These are phyloP conservation scores for Casuarina cunninghamiana DNA, from an alignment of 306 rosid species.

Conservation along the genomic window DNA sequence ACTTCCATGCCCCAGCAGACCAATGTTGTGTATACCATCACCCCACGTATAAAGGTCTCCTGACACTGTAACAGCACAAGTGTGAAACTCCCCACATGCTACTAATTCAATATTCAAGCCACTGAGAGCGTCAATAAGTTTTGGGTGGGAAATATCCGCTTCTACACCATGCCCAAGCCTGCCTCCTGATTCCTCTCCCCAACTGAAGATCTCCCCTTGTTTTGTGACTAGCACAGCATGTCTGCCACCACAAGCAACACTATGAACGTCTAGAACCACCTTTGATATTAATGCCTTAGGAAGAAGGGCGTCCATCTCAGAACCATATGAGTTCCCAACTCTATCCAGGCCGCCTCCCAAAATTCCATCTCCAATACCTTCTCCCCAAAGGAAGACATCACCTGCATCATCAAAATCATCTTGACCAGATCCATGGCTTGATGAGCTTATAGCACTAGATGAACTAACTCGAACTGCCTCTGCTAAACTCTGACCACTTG, in stretches of 20 bases:
- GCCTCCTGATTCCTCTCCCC: conserved; percentile 98
- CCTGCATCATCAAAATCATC: conserved; percentile 82
- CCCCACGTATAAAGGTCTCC: conserved; percentile 99
- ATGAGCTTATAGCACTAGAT: conserved; percentile 94
- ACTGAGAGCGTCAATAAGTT: conserved; percentile 63
- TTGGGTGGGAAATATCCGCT: conserved; percentile 79
- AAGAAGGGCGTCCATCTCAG: conserved; percentile 69
- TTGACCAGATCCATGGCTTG: conserved; percentile 84
- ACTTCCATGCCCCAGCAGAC: conserved; percentile 86
- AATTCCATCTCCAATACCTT: conserved; percentile 70
- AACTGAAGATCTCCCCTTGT: conserved; percentile 92
- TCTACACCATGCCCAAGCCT: conserved; percentile 96
- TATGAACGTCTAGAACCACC: conserved; percentile 82
- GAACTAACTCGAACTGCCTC: conserved; percentile 79
- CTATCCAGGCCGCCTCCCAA: conserved; percentile 73
- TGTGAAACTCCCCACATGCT: conserved; percentile 94
- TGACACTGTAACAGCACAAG: conserved; percentile 83
- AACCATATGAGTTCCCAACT: conserved; percentile 50
- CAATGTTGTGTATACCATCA: conserved; percentile 68
- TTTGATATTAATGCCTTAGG: conserved; percentile 90
- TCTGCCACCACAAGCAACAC: conserved; percentile 78
- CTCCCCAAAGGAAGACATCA: conserved; percentile 91
- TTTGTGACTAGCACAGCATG: conserved; percentile 83
- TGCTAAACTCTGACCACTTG: conserved; percentile 68
- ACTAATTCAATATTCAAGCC: conserved; percentile 76